Conservation (phyloP, 1,284 basidiomycete species). For the Phylloporus sp. region DNA sequence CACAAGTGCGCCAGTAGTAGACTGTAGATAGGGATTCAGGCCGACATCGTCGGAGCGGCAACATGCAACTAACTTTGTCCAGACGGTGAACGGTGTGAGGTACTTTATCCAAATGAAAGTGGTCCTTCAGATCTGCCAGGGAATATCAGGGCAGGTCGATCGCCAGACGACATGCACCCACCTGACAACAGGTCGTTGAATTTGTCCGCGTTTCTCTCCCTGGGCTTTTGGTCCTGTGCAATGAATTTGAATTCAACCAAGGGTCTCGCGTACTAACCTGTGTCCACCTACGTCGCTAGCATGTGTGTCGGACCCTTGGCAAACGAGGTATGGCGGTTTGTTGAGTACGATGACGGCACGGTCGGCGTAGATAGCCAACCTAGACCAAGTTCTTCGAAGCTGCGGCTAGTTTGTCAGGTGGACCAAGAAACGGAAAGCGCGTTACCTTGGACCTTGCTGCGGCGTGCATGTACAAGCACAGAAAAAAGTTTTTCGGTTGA, state of each 20-base stretch:
- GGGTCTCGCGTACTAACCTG: constrained; percentile 7
- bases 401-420: constrained; percentile 4
- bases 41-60: neutral
- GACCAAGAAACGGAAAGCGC: neutral
- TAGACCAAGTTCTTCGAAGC: constrained; percentile 37
- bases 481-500: neutral
- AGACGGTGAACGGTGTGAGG: constrained; percentile 66
- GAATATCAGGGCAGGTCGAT: neutral
- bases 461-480: constrained; percentile 23
- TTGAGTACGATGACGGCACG: constrained; percentile 58
- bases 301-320: constrained; percentile 46
- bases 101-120: constrained; percentile 39
- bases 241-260: constrained; percentile 6
- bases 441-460: constrained; percentile 28
- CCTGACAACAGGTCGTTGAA: constrained; percentile 37
- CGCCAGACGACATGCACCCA: constrained; percentile 7
- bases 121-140: constrained; percentile 43
- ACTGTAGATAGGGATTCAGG: constrained; percentile 38
- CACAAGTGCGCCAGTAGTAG: constrained; percentile 65
- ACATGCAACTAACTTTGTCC: constrained; percentile 55
- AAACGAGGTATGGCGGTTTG: constrained; percentile 63
- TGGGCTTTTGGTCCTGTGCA: constrained; percentile 24
- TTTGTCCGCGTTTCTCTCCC: constrained; percentile 34
- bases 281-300: constrained; percentile 22
- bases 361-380: constrained; percentile 54